Conservation (phyloP, 2,329 filamentous ascomycete species). For the Calycina marina region DNA sequence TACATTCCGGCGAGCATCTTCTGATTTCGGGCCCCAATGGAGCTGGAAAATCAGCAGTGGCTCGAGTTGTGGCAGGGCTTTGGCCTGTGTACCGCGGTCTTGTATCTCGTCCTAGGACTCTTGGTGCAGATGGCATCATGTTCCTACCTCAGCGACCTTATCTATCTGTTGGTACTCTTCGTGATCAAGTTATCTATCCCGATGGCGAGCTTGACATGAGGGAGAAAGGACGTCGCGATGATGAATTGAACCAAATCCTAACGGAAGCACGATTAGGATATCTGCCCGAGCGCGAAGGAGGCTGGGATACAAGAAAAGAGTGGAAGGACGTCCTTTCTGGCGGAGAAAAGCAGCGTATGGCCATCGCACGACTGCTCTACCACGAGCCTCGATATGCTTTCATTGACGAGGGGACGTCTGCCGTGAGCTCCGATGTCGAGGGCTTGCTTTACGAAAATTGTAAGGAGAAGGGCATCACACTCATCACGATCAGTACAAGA, state of each 20-base stretch:
- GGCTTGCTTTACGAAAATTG: constrained; percentile 84
- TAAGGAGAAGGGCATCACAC: constrained; percentile 84
- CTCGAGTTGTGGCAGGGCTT: constrained; percentile 75
- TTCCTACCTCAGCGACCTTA: constrained; percentile 93
- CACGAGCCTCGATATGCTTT: constrained; percentile 92
- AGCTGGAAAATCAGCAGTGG: constrained; percentile 80
- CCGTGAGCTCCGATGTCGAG: constrained; percentile 88
- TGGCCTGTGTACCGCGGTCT: constrained; percentile 95
- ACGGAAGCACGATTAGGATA: constrained; percentile 81
- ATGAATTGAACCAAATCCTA: constrained; percentile 62
- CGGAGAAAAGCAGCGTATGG: constrained; percentile 94
- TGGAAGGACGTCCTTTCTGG: constrained; percentile 98
- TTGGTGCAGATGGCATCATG: constrained; percentile 88
- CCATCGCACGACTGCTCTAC: constrained; percentile 77
- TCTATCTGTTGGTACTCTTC: constrained; percentile 77
- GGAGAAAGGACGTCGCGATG: constrained; percentile 61
- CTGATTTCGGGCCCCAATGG: constrained; percentile 93
- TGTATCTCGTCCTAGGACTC: constrained; percentile 68
- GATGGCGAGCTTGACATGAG: constrained; percentile 92
- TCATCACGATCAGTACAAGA: constrained; percentile 91
- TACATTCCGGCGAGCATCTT: constrained; percentile 82
- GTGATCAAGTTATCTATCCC: constrained; percentile 96
- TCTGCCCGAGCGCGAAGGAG: constrained; percentile 79
- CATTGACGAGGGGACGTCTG: constrained; percentile 89
- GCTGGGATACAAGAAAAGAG: constrained; percentile 92